Evolutionary conservation across 2,329 filamentous ascomycete genomes (phyloP).

Genomic region (Magnaporthiopsis poae): DNA sequence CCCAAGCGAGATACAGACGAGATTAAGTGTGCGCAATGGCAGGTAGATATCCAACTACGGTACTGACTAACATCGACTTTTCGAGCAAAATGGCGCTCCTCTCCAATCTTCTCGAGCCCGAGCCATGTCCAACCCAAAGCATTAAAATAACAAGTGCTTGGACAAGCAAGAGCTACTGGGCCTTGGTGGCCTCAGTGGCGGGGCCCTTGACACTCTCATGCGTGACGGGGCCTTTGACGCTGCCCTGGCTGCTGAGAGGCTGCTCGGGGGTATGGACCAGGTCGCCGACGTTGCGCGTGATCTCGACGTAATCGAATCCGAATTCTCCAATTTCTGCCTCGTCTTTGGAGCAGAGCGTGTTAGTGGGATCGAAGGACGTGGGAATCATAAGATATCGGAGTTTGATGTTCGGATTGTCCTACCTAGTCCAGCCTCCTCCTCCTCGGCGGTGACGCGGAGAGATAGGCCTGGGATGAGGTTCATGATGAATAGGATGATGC

Average conservation of each 20-base stretch:
- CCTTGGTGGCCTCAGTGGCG: no score
- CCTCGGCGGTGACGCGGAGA: constrained; percentile 55
- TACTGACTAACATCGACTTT: background rate
- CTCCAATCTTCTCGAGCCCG: background rate
- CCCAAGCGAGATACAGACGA: background rate
- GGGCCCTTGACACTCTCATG: no score
- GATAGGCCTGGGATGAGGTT: constrained; percentile 63
- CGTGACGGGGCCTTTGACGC: constrained; percentile 11
- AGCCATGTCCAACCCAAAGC: background rate
- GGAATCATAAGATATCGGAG: no score
- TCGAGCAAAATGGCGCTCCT: background rate
- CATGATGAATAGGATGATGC: constrained; percentile 59
- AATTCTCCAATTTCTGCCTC: constrained; percentile 50
- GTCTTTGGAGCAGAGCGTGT: no score
- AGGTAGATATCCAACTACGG: background rate
- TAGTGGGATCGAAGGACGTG: no score
- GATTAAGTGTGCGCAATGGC: background rate
- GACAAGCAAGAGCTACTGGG: background rate
- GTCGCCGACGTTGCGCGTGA: constrained; percentile 51
- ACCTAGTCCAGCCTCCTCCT: constrained; percentile 61
- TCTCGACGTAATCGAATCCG: constrained; percentile 73
- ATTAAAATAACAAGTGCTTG: background rate
- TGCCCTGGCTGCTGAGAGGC: constrained; percentile 13
- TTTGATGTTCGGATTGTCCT: constrained; percentile 48
- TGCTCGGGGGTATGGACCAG: constrained; percentile 10